phyloP scores from a whole-genome alignment of 306 rosid species.

The Ormosia emarginata region DNA sequence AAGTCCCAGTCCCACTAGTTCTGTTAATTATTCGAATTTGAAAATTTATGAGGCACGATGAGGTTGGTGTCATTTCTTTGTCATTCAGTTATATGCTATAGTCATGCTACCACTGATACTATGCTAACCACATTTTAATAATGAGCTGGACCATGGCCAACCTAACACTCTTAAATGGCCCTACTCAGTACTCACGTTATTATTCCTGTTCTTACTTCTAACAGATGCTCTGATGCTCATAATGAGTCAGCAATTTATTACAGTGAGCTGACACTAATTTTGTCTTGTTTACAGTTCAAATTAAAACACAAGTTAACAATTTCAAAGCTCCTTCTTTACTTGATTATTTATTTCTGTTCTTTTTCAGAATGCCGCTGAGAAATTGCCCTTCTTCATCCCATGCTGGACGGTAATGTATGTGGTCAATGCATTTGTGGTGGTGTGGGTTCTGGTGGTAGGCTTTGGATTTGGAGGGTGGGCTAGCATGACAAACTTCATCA shows the following conservation, averaged over 20 bases:
- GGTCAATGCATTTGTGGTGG: conserved; percentile 66
- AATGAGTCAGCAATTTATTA: neutral
- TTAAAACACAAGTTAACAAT: neutral
- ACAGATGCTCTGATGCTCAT: conserved; percentile 2
- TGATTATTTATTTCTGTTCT: neutral
- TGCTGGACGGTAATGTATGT: conserved; percentile 67
- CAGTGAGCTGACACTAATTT: neutral
- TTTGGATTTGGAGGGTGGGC: conserved; percentile 99
- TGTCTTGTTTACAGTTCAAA: neutral
- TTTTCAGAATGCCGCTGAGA: conserved; percentile 84
- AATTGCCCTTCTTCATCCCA: conserved; percentile 65
- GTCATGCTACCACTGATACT: conserved; percentile 24
- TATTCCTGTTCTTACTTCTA: neutral
- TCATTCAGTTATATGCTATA: conserved; percentile 46
- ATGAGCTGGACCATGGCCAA: conserved; percentile 30
- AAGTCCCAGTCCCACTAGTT: conserved; percentile 43
- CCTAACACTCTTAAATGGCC: conserved; percentile 26
- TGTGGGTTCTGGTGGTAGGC: conserved; percentile 75
- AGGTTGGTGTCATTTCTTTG: conserved; percentile 53
- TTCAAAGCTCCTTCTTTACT: neutral
- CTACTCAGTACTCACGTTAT: conserved; percentile 15
- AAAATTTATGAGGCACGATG: conserved; percentile 31
- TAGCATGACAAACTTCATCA: conserved; percentile 84
- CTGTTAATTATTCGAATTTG: conserved; percentile 27
- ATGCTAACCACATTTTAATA: conserved; percentile 24